Evolutionary conservation across 345 rosid genomes (phyloP).

Genomic region (Aethionema arabicum): DNA sequence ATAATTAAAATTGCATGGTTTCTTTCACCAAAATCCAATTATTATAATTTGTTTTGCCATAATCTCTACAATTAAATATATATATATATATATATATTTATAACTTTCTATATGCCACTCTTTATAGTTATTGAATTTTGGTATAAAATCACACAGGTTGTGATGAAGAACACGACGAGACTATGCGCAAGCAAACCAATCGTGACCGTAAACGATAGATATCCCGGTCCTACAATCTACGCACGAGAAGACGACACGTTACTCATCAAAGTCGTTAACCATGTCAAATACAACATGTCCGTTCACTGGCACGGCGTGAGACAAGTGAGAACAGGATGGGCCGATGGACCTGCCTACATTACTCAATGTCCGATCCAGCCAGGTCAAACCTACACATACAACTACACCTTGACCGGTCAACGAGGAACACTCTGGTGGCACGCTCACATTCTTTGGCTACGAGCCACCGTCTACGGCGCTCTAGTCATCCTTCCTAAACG

Average conservation of each 20-base stretch:
- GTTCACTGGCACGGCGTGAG: slow-evolving; percentile 91
- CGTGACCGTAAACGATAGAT: slow-evolving; percentile 79
- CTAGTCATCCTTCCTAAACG: slow-evolving; percentile 76
- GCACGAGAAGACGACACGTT: slow-evolving; percentile 87
- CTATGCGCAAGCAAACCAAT: slow-evolving; percentile 76
- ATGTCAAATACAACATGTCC: slow-evolving; percentile 77
- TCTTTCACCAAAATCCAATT: too few relatives aligned
- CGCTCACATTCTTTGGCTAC: slow-evolving; percentile 91
- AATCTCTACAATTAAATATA: not conserved
- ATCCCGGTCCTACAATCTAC: slow-evolving; percentile 83
- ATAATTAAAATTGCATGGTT: too few relatives aligned
- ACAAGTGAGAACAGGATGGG: slow-evolving; percentile 87
- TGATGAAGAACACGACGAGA: slow-evolving; percentile 61
- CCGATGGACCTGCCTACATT: slow-evolving; percentile 93
- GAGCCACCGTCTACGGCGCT: slow-evolving; percentile 85
- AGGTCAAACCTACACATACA: slow-evolving; percentile 66
- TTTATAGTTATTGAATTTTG: slow-evolving; percentile 7
- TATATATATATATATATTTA: too few relatives aligned
- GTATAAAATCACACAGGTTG: slow-evolving; percentile 49
- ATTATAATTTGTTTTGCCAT: too few relatives aligned
- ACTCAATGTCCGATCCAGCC: slow-evolving; percentile 93
- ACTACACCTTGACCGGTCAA: slow-evolving; percentile 85
- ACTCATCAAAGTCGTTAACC: slow-evolving; percentile 75
- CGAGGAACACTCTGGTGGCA: slow-evolving; percentile 92
- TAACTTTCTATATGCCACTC: slow-evolving; percentile 10